A percentile compares a stretch with the other conserved stretches of the same genome.
phyloP scores from a whole-genome alignment of 2,329 filamentous ascomycete species.

The Cordyceps farinosa region DNA sequence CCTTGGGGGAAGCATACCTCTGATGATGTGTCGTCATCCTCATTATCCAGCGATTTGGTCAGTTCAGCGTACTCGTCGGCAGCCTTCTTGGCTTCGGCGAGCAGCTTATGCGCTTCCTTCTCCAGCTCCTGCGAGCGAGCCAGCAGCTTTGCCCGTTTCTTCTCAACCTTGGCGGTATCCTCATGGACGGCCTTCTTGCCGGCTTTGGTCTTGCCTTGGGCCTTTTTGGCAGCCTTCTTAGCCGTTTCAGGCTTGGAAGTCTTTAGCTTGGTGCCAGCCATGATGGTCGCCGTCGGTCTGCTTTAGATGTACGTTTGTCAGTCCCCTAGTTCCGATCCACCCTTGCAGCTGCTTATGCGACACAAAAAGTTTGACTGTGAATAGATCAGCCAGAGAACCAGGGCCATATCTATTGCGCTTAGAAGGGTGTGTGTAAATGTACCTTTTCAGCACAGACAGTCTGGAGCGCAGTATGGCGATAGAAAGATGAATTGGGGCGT shows the following conservation, averaged over 20 bases:
- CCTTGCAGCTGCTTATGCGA: not conserved
- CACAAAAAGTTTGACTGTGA: not conserved
- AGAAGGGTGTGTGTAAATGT: not conserved
- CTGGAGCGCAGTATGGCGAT: not conserved
- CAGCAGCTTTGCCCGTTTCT: constrained; percentile 36
- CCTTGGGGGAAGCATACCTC: constrained; percentile 14
- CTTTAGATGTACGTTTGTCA: not conserved
- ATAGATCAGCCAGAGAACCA: not conserved
- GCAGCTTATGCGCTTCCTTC: constrained; percentile 37
- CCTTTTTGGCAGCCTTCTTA: constrained; percentile 17
- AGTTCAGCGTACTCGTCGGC: constrained; percentile 28
- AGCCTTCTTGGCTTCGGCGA: constrained; percentile 37
- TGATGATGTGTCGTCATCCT: constrained; percentile 17
- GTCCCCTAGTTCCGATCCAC: not conserved
- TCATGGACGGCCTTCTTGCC: constrained; percentile 25
- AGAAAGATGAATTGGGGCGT: not conserved
- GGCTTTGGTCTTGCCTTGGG: constrained; percentile 29
- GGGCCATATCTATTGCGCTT: not conserved
- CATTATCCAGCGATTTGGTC: constrained; percentile 20
- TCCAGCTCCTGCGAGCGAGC: constrained; percentile 40
- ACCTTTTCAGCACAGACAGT: not conserved
- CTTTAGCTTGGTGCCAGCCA: not conserved
- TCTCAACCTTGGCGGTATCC: constrained; percentile 26
- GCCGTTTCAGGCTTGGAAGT: not conserved
- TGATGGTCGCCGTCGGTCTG: not conserved